Conservation (phyloP, 768 basidiomycete genomes). For the Gymnopilus junonius region DNA sequence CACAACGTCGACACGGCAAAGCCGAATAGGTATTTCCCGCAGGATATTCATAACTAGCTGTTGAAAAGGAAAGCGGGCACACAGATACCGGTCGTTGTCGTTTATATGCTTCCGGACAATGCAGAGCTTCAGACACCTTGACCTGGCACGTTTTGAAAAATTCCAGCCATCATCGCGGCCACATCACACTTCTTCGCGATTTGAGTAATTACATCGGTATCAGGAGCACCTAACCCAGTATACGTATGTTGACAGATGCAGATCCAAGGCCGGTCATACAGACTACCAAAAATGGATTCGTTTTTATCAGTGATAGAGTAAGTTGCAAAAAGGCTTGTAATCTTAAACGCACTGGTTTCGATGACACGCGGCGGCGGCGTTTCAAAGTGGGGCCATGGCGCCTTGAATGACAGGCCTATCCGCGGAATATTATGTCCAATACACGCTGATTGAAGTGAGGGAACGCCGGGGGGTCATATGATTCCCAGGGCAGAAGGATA, state of each 20-base stretch:
- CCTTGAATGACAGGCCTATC: constrained; percentile 28
- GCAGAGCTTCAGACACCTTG: not conserved
- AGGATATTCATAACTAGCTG: constrained; percentile 10
- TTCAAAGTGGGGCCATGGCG: constrained; percentile 14
- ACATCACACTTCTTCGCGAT: constrained; percentile 10
- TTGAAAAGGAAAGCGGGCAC: not conserved
- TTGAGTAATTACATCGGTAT: constrained; percentile 6
- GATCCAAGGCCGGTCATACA: not conserved
- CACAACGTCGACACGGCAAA: constrained; percentile 4
- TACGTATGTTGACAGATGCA: constrained; percentile 11
- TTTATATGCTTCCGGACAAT: constrained; percentile 9
- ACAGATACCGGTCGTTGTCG: not conserved
- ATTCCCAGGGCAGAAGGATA: not conserved
- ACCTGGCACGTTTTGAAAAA: constrained; percentile 18
- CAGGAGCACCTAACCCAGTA: constrained; percentile 10
- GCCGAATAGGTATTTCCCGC: not conserved
- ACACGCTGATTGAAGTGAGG: constrained; percentile 3
- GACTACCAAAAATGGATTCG: constrained; percentile 1
- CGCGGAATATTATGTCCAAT: constrained; percentile 19
- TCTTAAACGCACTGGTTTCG: constrained; percentile 9
- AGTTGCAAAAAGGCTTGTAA: not conserved
- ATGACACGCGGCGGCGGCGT: constrained; percentile 27
- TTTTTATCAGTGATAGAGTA: not conserved
- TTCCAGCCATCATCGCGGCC: not conserved
- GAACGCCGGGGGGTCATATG: not conserved